Evolutionary conservation across 352 stramenopile species (phyloP), one percentile per base, ranked within the genome.

Genomic region (Globisporangium megalacanthum): DNA sequence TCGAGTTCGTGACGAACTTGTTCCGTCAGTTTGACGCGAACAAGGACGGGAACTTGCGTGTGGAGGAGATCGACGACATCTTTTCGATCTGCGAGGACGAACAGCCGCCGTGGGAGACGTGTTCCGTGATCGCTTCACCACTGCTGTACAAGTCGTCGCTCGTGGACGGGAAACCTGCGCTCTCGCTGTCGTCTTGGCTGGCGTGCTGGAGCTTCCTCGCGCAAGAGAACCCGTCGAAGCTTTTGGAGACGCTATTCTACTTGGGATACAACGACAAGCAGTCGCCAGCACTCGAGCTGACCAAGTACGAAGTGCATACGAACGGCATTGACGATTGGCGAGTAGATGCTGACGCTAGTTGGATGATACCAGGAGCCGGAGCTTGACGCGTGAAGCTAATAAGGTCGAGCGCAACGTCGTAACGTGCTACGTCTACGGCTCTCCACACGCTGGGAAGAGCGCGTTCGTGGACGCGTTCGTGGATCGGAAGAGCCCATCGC

Each of bases 61-160:
- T 81, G 39, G 75, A 86, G 48, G 81, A 94, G 33, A 57, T 94
- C 47, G 71, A 86, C 31, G 75, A 75, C 42, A 81, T 96, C 56
- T 96, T 96, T 58, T 87, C 79, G 8, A 94, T 96, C 61, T 89
- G 77, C 58, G 77, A 88, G 37, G 77, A 92, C 47, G 75, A 76
- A 45, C 59, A 72, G 54, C 65, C 80, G 22, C 83, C 82, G 11
- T 94, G 84, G 84, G 76, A 69, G 22, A 89, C 69, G 4, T 89
- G 77, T 51, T 86, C 79, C 9, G 66, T 69, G 22, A 74, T 83
- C 44, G 72, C 75, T 10, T 71, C 76, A 17, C 75, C 79, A 29
- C 64, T 91, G 52, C 52, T 84, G 6, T 87, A 79, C 59, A 69
- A 88, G 33, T 72, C 65, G 54, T 75, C 69, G 8, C 52, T 82